Evolutionary conservation across 257 asterid genomes (phyloP), one percentile per base, ranked within the genome.

Genomic region (Nicotiana paniculata): DNA sequence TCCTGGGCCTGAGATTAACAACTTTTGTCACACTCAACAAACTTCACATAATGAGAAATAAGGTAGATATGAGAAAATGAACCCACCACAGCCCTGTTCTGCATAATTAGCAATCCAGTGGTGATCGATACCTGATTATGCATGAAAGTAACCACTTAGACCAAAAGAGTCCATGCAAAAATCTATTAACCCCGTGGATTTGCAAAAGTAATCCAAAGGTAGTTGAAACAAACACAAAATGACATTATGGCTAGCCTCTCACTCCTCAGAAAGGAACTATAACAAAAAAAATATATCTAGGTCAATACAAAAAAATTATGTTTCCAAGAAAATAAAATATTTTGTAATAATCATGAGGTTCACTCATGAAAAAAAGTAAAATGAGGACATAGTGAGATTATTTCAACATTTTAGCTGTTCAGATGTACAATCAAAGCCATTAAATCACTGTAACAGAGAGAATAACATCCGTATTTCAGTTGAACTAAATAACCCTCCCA

Each of bases 51-150:
- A 80, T 6, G 53, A 32, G 17, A 59, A 57, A 30, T 10, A 30
- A 46, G 21, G 55, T n/a, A 53, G 26, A 9, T 43, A 18, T 43
- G 26, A 32, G 9, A 70, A 4, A 37, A 78, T 82, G 57, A 32
- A 76, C 82, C 70, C 90, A 94, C 98, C 98, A 93, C 98, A 24
- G 97, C 97, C 80, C 89, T 86, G 82, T 94, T 94, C 87, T 94
- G 97, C 85, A 94, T 78, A 75, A 94, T 86, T 86, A 93, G 90
- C 83, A 93, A 83, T 80, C 98, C 97, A 4, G 95, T 94, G 9
- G 88, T 90, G 13, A 93, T 90, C 70, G 97, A 92, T 48, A 87
- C 89, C 98, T 93, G 95, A 51, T 79, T 59, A 80, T 12, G 30
- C 37, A 74, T 48, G 26, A 48, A 74, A 74, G 4, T 26, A 46